These are phyloP conservation scores for Peronospora farinosa DNA, from an alignment of 352 stramenopile species.

Conservation along the genomic window DNA sequence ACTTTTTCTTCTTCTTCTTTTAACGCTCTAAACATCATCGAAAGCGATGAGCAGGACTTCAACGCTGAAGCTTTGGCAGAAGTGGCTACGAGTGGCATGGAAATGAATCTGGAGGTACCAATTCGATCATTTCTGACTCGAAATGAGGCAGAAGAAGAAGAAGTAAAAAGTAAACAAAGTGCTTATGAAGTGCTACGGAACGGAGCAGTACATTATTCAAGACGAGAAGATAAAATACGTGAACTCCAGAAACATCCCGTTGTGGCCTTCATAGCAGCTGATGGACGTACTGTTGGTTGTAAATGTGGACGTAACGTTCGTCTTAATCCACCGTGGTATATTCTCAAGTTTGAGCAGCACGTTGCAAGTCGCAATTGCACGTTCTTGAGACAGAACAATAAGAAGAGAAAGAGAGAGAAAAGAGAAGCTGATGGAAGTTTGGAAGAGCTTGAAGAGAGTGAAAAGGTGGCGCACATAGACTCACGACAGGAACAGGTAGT, in stretches of 20 bases:
- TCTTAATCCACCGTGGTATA: constrained; percentile 80
- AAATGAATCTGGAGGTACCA: constrained; percentile 58
- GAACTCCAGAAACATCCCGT: constrained; percentile 53
- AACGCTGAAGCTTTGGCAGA: constrained; percentile 57
- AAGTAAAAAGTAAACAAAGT: constrained; percentile 9
- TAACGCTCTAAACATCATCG: too few relatives aligned
- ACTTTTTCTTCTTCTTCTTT: not conserved
- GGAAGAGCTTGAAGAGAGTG: too few relatives aligned
- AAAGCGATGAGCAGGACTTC: constrained; percentile 32
- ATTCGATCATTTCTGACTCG: constrained; percentile 24
- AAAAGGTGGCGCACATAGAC: too few relatives aligned
- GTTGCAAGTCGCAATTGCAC: constrained; percentile 76
- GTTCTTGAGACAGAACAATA: constrained; percentile 39
- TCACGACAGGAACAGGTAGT: too few relatives aligned
- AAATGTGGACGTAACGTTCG: constrained; percentile 66
- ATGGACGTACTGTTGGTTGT: constrained; percentile 56
- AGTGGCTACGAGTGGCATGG: constrained; percentile 45
- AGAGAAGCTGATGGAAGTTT: too few relatives aligned
- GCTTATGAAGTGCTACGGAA: constrained; percentile 28
- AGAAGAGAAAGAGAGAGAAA: constrained; percentile 4
- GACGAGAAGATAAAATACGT: constrained; percentile 58
- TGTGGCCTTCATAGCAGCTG: constrained; percentile 34
- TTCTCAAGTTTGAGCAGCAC: constrained; percentile 83
- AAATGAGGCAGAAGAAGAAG: not conserved
- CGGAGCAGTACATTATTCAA: constrained; percentile 37